Evolutionary conservation across 2,329 filamentous ascomycete genomes (phyloP).

Genomic region (Pseudogymnoascus sp.): DNA sequence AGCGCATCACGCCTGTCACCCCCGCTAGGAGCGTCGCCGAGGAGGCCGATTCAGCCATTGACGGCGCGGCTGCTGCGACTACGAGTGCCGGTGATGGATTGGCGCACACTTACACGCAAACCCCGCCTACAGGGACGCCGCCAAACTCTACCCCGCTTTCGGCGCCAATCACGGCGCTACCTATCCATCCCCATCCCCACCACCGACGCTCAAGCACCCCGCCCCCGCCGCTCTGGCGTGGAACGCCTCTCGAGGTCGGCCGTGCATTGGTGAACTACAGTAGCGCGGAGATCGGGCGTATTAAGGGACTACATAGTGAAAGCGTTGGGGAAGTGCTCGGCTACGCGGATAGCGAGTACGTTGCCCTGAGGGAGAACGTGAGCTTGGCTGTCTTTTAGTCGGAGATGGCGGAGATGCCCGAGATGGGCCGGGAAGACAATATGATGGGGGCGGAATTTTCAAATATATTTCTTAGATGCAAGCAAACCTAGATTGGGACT

Average conservation of each 20-base stretch:
- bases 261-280: constrained; percentile 89
- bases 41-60: constrained; percentile 11
- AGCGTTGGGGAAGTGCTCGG: constrained; percentile 76
- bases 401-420: neutral
- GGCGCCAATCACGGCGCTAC: constrained; percentile 5
- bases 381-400: constrained; percentile 52
- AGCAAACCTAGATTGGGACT: constrained; percentile 1
- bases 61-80: neutral
- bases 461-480: neutral
- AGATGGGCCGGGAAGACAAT: neutral
- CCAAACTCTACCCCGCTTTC: constrained; percentile 16
- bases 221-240: constrained; percentile 38
- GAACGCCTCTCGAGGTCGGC: constrained; percentile 63
- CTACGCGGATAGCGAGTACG: constrained; percentile 91
- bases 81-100: neutral
- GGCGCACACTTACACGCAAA: constrained; percentile 3
- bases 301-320: constrained; percentile 74
- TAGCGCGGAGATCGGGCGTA: constrained; percentile 71
- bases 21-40: constrained; percentile 23
- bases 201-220: neutral
- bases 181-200: neutral
- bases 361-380: constrained; percentile 80
- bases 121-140: neutral
- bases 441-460: neutral
- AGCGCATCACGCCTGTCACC: constrained; percentile 32